These are phyloP conservation scores for Globisporangium abappressorium DNA, from an alignment of 352 stramenopile genomes.

Conservation along the genomic window DNA sequence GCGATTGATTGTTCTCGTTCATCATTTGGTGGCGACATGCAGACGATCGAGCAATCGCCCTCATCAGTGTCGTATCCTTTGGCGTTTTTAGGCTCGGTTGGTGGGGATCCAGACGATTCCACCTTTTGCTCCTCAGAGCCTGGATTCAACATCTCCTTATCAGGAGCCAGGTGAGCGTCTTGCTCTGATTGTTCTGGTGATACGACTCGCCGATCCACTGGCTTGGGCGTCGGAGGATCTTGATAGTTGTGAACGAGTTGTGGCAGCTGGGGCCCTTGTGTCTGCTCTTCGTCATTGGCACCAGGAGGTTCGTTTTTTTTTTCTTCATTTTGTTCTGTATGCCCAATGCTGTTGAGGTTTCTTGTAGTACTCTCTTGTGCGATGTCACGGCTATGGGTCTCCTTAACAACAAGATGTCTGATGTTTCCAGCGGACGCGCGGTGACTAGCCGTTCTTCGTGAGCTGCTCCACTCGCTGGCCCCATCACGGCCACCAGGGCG, in stretches of 20 bases:
- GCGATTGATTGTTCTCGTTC: background rate
- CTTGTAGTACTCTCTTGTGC: too few species aligned
- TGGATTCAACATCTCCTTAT: background rate
- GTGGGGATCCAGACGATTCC: background rate
- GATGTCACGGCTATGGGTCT: background rate
- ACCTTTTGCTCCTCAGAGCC: background rate
- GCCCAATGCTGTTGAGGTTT: too few species aligned
- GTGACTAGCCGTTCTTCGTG: background rate
- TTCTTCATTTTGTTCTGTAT: background rate
- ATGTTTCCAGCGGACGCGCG: background rate
- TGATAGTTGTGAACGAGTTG: background rate
- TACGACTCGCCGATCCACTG: background rate
- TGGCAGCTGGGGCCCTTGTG: background rate
- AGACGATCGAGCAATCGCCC: background rate
- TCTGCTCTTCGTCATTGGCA: background rate
- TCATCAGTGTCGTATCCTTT: background rate
- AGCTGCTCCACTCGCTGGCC: slow-evolving; percentile 8
- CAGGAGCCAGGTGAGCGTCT: too few species aligned
- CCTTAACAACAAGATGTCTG: background rate
- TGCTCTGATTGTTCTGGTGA: too few species aligned
- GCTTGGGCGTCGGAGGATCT: background rate
- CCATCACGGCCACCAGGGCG: background rate
- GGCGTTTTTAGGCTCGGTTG: background rate
- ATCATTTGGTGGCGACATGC: background rate
- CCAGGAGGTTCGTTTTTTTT: background rate